Percentiles rank a stretch among this genome's conserved stretches.
phyloP scores from a whole-genome alignment of 2,329 filamentous ascomycete species.

The Diaporthe citri region DNA sequence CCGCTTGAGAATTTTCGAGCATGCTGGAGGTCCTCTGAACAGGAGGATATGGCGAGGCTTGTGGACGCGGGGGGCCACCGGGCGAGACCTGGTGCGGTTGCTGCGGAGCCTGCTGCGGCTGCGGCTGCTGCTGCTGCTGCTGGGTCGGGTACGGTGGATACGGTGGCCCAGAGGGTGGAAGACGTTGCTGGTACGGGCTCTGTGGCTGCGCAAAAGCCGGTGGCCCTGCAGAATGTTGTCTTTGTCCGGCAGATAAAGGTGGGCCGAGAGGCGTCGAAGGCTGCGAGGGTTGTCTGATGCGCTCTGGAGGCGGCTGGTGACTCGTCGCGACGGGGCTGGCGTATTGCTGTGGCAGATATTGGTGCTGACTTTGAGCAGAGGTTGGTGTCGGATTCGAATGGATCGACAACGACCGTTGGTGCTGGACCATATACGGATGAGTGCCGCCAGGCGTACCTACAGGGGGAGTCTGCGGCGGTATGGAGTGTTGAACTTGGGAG shows the following conservation, averaged over 20 bases:
- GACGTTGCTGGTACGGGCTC: slow-evolving; percentile 71
- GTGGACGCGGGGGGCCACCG: slow-evolving; percentile 20
- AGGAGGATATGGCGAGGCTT: slow-evolving; percentile 48
- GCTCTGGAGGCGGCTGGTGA: slow-evolving; percentile 56
- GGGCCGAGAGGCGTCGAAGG: slow-evolving; percentile 66
- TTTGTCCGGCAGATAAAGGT: slow-evolving; percentile 58
- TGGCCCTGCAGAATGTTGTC: slow-evolving; percentile 58
- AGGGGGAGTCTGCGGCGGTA: slow-evolving; percentile 63
- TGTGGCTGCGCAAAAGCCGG: slow-evolving; percentile 63
- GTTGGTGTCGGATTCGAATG: slow-evolving; percentile 73
- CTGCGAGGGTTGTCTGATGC: slow-evolving; percentile 65
- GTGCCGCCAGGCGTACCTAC: slow-evolving; percentile 57
- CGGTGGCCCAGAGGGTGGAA: slow-evolving; percentile 49
- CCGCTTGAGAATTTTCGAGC: slow-evolving; percentile 54
- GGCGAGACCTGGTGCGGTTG: slow-evolving; percentile 45
- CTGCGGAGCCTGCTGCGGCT: slow-evolving; percentile 18
- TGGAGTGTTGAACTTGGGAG: slow-evolving; percentile 43
- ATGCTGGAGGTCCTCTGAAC: slow-evolving; percentile 57
- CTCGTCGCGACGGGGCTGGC: slow-evolving; percentile 63
- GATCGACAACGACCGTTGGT: slow-evolving; percentile 68
- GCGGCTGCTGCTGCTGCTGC: slow-evolving; percentile 45
- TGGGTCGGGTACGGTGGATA: slow-evolving; percentile 52
- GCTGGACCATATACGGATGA: slow-evolving; percentile 49
- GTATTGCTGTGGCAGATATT: slow-evolving; percentile 61
- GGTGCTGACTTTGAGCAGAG: slow-evolving; percentile 70